These are phyloP conservation scores for Pouteria glomerata DNA, from an alignment of 148 eudicot genomes.

Conservation along the genomic window DNA sequence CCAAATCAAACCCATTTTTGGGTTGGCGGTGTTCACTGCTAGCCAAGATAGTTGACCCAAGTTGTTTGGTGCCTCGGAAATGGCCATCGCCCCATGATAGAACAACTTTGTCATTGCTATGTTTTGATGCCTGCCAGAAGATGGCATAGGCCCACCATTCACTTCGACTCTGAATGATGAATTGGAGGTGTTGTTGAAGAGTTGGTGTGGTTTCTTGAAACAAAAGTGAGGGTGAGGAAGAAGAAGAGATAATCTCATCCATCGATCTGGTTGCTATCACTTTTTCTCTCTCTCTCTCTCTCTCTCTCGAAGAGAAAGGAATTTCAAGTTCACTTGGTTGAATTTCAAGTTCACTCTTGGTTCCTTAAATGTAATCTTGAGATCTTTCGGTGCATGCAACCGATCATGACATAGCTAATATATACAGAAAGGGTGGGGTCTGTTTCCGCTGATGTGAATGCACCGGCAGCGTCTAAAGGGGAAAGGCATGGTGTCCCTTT, in stretches of 20 bases:
- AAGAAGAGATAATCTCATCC: conserved; percentile 5
- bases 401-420: too few species aligned
- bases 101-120: conserved; percentile 1
- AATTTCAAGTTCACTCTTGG: too few species aligned
- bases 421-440: too few species aligned
- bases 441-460: too few species aligned
- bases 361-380: too few species aligned
- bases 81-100: conserved; percentile 28
- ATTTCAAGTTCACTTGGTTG: too few species aligned
- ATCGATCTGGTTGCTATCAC: neutral
- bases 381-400: too few species aligned
- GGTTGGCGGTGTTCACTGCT: neutral
- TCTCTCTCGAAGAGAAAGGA: too few species aligned
- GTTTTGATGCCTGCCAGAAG: conserved; percentile 26
- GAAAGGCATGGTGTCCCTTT: too few species aligned
- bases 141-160: conserved; percentile 30
- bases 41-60: too few species aligned
- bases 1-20: neutral
- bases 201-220: too few species aligned
- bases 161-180: conserved; percentile 12
- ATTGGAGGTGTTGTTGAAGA: conserved; percentile 20
- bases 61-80: conserved; percentile 15
- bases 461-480: too few species aligned
- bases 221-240: neutral
- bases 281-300: neutral